Evolutionary conservation across 1,284 basidiomycete species (phyloP).

Genomic region (Sanghuangporus weigelae): DNA sequence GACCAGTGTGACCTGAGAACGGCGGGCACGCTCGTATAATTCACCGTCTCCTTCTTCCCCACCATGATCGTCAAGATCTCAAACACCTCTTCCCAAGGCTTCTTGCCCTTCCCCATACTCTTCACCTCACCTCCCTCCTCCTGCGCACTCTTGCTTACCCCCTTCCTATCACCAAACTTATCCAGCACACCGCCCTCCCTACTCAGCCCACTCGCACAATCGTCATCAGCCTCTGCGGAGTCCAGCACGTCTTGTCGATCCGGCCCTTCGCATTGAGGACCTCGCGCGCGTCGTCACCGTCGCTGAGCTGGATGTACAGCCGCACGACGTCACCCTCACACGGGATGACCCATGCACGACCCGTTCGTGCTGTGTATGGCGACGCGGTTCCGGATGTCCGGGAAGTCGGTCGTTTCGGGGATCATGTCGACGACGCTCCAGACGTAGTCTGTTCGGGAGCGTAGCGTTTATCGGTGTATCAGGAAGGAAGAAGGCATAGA

Average conservation of each 20-base stretch:
- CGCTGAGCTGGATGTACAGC: constrained; percentile 43
- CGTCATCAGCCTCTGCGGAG: constrained; percentile 34
- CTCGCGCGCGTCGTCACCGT: constrained; percentile 30
- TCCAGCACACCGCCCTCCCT: constrained; percentile 34
- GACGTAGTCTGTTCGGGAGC: constrained; percentile 44
- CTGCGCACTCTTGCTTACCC: too few species aligned
- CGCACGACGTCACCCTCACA: constrained; percentile 36
- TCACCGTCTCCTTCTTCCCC: constrained; percentile 41
- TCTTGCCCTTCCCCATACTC: background rate
- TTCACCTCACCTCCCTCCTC: background rate
- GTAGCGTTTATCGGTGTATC: background rate
- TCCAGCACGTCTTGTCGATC: constrained; percentile 38
- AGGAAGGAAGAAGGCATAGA: constrained; percentile 4
- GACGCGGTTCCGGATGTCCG: constrained; percentile 70
- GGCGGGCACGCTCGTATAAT: constrained; percentile 45
- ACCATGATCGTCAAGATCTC: constrained; percentile 50
- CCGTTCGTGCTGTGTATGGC: constrained; percentile 55
- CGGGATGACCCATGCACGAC: constrained; percentile 42
- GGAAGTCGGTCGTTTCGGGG: constrained; percentile 65
- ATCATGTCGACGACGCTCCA: constrained; percentile 78
- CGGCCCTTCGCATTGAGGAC: constrained; percentile 30
- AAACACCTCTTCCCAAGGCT: constrained; percentile 32
- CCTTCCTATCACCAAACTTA: constrained; percentile 28
- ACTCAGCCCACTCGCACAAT: constrained; percentile 38
- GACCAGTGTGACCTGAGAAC: constrained; percentile 60